Evolutionary conservation across 78 protist genomes (phyloP).

Genomic region (slime mould (Dictyostelium discoideum)): DNA sequence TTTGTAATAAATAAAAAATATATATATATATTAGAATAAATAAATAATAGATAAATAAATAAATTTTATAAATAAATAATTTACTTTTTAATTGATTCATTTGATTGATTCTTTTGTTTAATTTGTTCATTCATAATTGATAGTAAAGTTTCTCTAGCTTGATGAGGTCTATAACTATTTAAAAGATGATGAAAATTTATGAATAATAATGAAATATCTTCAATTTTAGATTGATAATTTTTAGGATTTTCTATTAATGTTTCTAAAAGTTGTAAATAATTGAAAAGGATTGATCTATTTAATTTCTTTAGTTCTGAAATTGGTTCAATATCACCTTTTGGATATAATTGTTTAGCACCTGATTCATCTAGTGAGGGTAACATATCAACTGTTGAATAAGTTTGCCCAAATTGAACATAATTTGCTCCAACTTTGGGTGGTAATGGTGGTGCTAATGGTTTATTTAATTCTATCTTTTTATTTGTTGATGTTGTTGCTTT

Average conservation of each 20-base stretch:
- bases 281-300: slow-evolving; percentile 70
- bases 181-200: slow-evolving; percentile 68
- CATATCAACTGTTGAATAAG: slow-evolving; percentile 59
- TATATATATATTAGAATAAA: neutral
- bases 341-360: slow-evolving; percentile 28
- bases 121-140: slow-evolving; percentile 68
- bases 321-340: slow-evolving; percentile 58
- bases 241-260: slow-evolving; percentile 49
- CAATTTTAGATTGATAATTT: slow-evolving; percentile 26
- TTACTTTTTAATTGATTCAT: slow-evolving; percentile 29
- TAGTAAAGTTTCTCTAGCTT: slow-evolving; percentile 66
- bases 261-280: slow-evolving; percentile 64
- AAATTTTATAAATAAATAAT: neutral
- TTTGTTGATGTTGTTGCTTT: neutral
- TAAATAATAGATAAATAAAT: too few species aligned
- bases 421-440: slow-evolving; percentile 61
- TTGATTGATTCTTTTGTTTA: slow-evolving; percentile 43
- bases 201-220: slow-evolving; percentile 55
- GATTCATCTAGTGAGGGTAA: slow-evolving; percentile 40
- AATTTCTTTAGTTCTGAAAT: slow-evolving; percentile 49
- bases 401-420: slow-evolving; percentile 42
- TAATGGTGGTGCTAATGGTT: slow-evolving; percentile 64
- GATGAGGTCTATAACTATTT: slow-evolving; percentile 77
- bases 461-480: neutral
- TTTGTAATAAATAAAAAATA: neutral